A percentile compares a stretch with the other conserved stretches of the same genome.
phyloP scores from a whole-genome alignment of 2,329 filamentous ascomycete species.

The Stagonosporopsis vannaccii region DNA sequence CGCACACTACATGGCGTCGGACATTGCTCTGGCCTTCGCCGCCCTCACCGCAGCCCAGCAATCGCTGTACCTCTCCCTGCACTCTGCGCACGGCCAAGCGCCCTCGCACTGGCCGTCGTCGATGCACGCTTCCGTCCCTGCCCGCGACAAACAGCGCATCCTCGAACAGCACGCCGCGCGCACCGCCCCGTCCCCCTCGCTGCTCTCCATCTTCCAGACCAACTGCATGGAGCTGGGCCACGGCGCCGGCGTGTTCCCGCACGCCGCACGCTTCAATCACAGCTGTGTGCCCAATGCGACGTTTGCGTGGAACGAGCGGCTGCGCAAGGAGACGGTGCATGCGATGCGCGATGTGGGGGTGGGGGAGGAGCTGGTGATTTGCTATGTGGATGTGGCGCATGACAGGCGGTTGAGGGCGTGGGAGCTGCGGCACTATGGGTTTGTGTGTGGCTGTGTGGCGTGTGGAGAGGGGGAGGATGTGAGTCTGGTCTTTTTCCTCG shows the following conservation, averaged over 20 bases:
- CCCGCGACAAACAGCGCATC: conserved; percentile 34
- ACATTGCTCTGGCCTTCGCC: conserved; percentile 41
- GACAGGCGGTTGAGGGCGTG: conserved; percentile 38
- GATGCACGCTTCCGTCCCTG: conserved; percentile 31
- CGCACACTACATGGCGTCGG: conserved; percentile 40
- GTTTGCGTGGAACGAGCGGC: conserved; percentile 45
- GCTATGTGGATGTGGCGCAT: conserved; percentile 48
- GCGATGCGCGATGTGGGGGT: conserved; percentile 41
- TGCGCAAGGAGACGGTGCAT: conserved; percentile 44
- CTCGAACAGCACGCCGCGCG: conserved; percentile 43
- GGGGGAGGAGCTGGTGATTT: conserved; percentile 50
- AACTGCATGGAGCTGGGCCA: conserved; percentile 50
- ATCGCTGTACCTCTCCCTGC: conserved; percentile 36
- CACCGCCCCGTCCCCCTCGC: conserved; percentile 26
- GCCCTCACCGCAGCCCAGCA: conserved; percentile 30
- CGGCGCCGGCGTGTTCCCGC: conserved; percentile 47
- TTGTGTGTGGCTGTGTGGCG: conserved; percentile 48
- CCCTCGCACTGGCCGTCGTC: conserved; percentile 34
- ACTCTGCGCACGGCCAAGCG: conserved; percentile 40
- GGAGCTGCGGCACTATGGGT: conserved; percentile 48
- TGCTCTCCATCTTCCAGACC: conserved; percentile 50
- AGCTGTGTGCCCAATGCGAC: conserved; percentile 51
- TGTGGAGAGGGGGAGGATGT: conserved; percentile 42
- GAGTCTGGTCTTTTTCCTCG: not conserved
- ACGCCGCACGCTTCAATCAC: conserved; percentile 53